Conservation (phyloP, 2,329 filamentous ascomycete genomes). For the Seiridium cupressi region DNA sequence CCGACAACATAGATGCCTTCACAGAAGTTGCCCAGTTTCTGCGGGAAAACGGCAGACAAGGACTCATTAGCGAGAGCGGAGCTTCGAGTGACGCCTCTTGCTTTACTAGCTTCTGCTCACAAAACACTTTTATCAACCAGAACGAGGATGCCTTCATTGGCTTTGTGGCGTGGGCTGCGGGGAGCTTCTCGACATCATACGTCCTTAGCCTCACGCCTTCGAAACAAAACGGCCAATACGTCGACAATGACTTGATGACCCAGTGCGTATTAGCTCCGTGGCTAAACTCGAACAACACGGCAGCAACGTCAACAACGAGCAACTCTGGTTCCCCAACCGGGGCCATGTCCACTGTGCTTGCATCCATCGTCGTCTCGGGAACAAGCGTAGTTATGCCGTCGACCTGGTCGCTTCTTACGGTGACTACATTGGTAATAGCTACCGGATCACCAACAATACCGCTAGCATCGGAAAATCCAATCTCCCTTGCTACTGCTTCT, state of each 20-base stretch:
- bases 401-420: neutral
- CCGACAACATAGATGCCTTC: slow-evolving; percentile 51
- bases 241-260: slow-evolving; percentile 41
- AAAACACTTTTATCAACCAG: slow-evolving; percentile 43
- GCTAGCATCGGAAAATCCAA: neutral
- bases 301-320: neutral
- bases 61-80: slow-evolving; percentile 52
- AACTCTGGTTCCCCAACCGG: neutral
- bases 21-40: slow-evolving; percentile 44
- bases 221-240: slow-evolving; percentile 24
- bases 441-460: slow-evolving; percentile 11
- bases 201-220: slow-evolving; percentile 41
- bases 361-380: neutral
- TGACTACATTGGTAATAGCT: slow-evolving; percentile 15
- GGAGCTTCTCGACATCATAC: slow-evolving; percentile 40
- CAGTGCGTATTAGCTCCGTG: slow-evolving; percentile 40
- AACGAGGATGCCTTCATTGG: slow-evolving; percentile 47
- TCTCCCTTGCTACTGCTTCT: neutral
- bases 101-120: slow-evolving; percentile 41
- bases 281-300: slow-evolving; percentile 16
- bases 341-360: neutral
- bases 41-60: slow-evolving; percentile 43
- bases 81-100: slow-evolving; percentile 42
- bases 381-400: neutral
- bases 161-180: slow-evolving; percentile 45